A percentile compares a stretch with the other conserved stretches of the same genome.
These are phyloP conservation scores for Oryza officinalis DNA, from an alignment of 176 grass and related monocot species.

Conservation along the genomic window DNA sequence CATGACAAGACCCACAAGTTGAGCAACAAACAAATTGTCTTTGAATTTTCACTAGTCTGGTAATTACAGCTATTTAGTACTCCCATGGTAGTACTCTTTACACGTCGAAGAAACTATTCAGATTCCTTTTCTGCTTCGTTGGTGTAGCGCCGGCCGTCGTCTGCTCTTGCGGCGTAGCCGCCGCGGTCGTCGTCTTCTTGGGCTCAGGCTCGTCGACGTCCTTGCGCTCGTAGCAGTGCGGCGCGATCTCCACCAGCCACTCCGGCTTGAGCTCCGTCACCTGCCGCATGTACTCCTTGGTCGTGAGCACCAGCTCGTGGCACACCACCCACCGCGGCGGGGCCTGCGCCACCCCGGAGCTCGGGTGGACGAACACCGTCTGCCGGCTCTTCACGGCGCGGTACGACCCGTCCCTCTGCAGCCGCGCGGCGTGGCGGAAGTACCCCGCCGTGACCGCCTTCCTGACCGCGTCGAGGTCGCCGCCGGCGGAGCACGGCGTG, in stretches of 20 bases:
- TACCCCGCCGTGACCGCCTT: slow-evolving; percentile 52
- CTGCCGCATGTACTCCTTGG: slow-evolving; percentile 53
- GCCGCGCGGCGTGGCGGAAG: slow-evolving; percentile 51
- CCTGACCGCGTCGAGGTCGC: slow-evolving; percentile 36
- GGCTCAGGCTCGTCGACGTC: slow-evolving; percentile 22
- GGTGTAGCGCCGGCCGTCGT: neutral
- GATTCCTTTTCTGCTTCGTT: neutral
- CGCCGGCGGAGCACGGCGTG: slow-evolving; percentile 28
- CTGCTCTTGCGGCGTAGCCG: neutral
- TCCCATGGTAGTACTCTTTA: neutral
- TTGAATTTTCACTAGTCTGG: neutral
- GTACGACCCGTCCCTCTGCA: slow-evolving; percentile 47
- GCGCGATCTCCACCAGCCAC: slow-evolving; percentile 68
- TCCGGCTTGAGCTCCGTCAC: slow-evolving; percentile 62
- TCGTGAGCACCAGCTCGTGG: slow-evolving; percentile 62
- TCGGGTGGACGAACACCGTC: slow-evolving; percentile 55
- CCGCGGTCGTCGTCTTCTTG: neutral
- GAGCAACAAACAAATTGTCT: neutral
- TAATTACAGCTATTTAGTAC: neutral
- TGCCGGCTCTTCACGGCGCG: slow-evolving; percentile 43
- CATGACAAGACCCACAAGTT: neutral
- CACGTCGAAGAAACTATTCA: neutral
- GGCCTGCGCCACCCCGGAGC: slow-evolving; percentile 41
- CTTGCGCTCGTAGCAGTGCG: slow-evolving; percentile 46
- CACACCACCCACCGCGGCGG: slow-evolving; percentile 48